Percentiles rank a stretch among this genome's conserved stretches.
Evolutionary conservation across 345 rosid species (phyloP).

Genomic region (Kernera saxatilis): DNA sequence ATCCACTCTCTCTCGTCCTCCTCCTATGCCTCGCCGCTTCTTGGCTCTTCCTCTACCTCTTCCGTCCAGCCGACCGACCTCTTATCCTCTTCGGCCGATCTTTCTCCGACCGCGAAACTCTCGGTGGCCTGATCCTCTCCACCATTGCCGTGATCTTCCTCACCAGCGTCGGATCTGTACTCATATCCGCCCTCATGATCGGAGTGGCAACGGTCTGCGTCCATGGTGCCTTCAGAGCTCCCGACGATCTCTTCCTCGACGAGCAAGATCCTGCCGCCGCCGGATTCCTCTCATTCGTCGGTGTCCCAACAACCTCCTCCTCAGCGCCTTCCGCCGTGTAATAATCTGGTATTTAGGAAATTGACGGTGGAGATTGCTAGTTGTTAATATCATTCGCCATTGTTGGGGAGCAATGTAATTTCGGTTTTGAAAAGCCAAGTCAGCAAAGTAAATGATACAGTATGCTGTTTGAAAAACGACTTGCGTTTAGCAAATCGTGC

Average conservation of each 20-base stretch:
- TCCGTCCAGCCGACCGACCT: constrained; percentile 64
- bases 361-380: background rate
- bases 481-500: background rate
- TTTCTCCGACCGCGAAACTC: constrained; percentile 51
- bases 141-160: constrained; percentile 51
- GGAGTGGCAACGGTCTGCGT: constrained; percentile 49
- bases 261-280: constrained; percentile 52
- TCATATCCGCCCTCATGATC: constrained; percentile 52
- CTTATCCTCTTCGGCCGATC: constrained; percentile 49
- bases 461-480: background rate
- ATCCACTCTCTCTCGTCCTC: constrained; percentile 55
- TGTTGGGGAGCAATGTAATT: background rate
- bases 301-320: constrained; percentile 38
- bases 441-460: no score
- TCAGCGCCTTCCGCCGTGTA: constrained; percentile 9
- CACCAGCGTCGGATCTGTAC: constrained; percentile 52
- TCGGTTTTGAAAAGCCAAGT: background rate
- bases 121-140: constrained; percentile 36
- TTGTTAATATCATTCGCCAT: background rate
- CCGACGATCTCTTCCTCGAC: constrained; percentile 59
- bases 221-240: constrained; percentile 54
- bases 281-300: constrained; percentile 54
- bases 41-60: constrained; percentile 55
- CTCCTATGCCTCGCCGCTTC: constrained; percentile 49
- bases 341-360: background rate